Conservation (phyloP, 345 rosid species). For the Gossypium arboreum region DNA sequence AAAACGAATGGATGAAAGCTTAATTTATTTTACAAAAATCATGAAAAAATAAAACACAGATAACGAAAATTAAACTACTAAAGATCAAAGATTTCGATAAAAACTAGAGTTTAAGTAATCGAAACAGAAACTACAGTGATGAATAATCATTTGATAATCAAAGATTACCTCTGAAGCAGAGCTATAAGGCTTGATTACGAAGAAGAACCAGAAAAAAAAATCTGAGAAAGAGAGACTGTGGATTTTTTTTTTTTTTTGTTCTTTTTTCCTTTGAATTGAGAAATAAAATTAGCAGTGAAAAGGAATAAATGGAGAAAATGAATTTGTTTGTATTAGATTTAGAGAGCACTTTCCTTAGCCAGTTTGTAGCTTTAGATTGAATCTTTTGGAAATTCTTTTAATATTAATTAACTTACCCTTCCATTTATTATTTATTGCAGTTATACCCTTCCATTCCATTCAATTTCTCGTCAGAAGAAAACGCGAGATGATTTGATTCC, state of each 20-base stretch:
- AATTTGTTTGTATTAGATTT: constrained; percentile 24
- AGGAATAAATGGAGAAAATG: constrained; percentile 15
- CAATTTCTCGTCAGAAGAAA: constrained; percentile 10
- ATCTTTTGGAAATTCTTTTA: constrained; percentile 22
- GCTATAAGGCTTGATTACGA: neutral
- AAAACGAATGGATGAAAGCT: neutral
- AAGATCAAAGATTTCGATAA: constrained; percentile 10
- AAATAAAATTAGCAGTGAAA: neutral
- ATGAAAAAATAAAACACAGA: neutral
- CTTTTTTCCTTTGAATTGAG: neutral
- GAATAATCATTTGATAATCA: constrained; percentile 16
- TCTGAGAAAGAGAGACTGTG: neutral
- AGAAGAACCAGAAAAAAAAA: neutral
- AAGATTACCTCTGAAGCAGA: constrained; percentile 23
- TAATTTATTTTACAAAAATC: neutral
- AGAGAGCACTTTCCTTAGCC: constrained; percentile 15
- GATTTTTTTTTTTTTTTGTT: neutral
- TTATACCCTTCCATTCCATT: constrained; percentile 11
- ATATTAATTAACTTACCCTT: constrained; percentile 5
- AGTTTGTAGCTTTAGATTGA: constrained; percentile 25
- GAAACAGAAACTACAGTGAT: neutral
- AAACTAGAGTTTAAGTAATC: neutral
- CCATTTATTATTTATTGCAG: neutral
- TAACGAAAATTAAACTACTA: neutral
- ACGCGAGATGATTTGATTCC: neutral